Base-by-base conservation (phyloP, 1,139 yeast genomes). In the Geotrichum fermentans region DNA sequence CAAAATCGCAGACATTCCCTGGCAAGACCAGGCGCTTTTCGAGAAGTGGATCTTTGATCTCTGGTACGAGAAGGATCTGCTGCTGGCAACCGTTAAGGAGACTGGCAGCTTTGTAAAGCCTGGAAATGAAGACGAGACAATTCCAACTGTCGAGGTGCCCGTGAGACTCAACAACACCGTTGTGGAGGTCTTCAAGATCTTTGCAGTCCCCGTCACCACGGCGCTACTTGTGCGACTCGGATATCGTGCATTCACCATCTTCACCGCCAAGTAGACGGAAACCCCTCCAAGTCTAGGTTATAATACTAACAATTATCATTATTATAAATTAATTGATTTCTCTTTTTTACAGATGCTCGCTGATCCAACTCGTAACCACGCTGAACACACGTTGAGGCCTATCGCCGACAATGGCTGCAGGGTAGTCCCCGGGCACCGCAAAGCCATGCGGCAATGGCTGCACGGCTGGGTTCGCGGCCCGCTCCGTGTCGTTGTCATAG, bases 41-140 rank as follows among this genome's bases (percentile, higher is more conserved):
- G 88, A 83, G 52, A 67, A 73, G 28, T 92, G 98, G 98, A 66
- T 92, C 43, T 74, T 73, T 55, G 68, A 74, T 1, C 68, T 79
- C n/a, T 92, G 97, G 97, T 64, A 71, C 40, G 83, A 80, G 55
- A 92, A 92, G 65, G 97, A 92, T 65, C 67, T 65, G 42, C 64
- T 83, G 50, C 72, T 92, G 79, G 79, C 75, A 13, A 62, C 67
- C 32, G 86, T 78, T 60, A 82, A 79, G 60, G 62, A 69, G 28
- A 68, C 72, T 2, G 95, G 95, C 2, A 61, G 69, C 2, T 83
- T 86, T 57, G 67, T 63, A 2, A 64, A 58, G 58, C 40, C 37
- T 24, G 29, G 26, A 14, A 21, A 26, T 20, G 16, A 35, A 18
- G 38, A 26, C 21, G 16, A 13, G 10, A 35, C 37, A 4, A 26